These are phyloP conservation scores for Wallacemonas collosoma DNA, from an alignment of 208 protist species.

Conservation along the genomic window DNA sequence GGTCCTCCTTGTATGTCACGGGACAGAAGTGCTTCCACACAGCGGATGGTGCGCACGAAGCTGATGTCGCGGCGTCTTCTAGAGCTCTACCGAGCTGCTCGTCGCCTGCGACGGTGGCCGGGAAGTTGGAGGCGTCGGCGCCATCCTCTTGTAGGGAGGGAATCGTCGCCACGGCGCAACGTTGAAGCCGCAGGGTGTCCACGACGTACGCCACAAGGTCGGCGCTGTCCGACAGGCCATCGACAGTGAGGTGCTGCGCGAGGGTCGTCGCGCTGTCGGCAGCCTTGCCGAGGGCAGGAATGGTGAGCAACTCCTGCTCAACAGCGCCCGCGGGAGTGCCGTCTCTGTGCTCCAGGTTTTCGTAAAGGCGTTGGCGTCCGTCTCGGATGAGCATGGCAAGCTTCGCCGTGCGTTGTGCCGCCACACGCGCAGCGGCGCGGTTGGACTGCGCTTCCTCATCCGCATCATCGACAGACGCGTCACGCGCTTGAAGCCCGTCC, in stretches of 20 bases:
- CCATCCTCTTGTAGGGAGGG: constrained; percentile 1
- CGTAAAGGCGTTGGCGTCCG: constrained; percentile 21
- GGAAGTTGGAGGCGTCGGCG: background rate
- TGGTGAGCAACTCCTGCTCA: background rate
- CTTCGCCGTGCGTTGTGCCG: constrained; percentile 6
- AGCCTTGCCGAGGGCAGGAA: constrained; percentile 19
- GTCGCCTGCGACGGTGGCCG: constrained; percentile 28
- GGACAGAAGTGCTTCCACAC: constrained; percentile 86
- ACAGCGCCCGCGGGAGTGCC: background rate
- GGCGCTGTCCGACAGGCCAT: constrained; percentile 21
- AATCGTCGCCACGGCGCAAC: constrained; percentile 34
- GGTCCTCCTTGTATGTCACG: constrained; percentile 68
- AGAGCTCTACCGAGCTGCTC: constrained; percentile 30
- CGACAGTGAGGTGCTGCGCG: constrained; percentile 24
- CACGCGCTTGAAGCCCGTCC: background rate
- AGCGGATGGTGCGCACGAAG: constrained; percentile 32
- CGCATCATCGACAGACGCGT: background rate
- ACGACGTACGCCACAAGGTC: constrained; percentile 51
- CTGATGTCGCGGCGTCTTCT: constrained; percentile 41
- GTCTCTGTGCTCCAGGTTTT: background rate
- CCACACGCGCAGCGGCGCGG: constrained; percentile 7
- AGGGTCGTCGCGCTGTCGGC: constrained; percentile 19
- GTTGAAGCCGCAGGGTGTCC: constrained; percentile 45
- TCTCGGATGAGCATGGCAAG: constrained; percentile 27
- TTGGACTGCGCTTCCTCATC: constrained; percentile 17